Evolutionary conservation across 345 rosid species (phyloP), one percentile per base, ranked within the genome.

Genomic region (Eucalyptus guilfoylei): DNA sequence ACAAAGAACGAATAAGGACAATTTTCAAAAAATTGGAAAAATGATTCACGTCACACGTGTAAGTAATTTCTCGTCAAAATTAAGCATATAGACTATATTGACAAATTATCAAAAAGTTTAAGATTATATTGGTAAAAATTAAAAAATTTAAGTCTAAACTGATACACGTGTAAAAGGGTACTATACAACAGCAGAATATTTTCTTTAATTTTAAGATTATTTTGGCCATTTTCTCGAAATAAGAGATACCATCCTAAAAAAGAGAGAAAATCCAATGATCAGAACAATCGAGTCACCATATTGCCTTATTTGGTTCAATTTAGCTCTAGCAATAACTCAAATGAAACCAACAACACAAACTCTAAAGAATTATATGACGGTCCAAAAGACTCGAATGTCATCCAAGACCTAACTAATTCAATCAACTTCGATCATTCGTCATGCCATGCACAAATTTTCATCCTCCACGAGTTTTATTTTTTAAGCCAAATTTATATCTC

Each of bases 61-160:
- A 55, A 55, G 1, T 9, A 24, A 55, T 55, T 55, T 55, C 1
- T 11, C 0, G 0, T 55, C 30, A 55, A 55, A 24, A 6, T 37
- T 11, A 2, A 37, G 1, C 5, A 6, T 1, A 30, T 10, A 0
- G 3, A 62, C 3, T 55, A 4, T 4, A 24, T 55, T 55, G 1
- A 0, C 2, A 55, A 55, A 55, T 55, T 23, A 55, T 55, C 1
- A 24, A 55, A 55, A 55, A 23, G 0, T 10, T 10, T 55, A 55
- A 0, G 0, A 55, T 24, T 55, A 55, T 23, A 55, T 24, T 24
- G 3, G 0, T 9, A 9, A 4, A 23, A 4, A 55, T 24, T 9
- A 24, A 55, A 55, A 55, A 0, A 23, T 24, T 24, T 55, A 4
- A 24, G 6, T 55, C 6, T 24, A 23, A 55, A 55, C 9, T 5